These are phyloP conservation scores for Lumnitzera racemosa DNA, from an alignment of 345 rosid species.

Conservation along the genomic window DNA sequence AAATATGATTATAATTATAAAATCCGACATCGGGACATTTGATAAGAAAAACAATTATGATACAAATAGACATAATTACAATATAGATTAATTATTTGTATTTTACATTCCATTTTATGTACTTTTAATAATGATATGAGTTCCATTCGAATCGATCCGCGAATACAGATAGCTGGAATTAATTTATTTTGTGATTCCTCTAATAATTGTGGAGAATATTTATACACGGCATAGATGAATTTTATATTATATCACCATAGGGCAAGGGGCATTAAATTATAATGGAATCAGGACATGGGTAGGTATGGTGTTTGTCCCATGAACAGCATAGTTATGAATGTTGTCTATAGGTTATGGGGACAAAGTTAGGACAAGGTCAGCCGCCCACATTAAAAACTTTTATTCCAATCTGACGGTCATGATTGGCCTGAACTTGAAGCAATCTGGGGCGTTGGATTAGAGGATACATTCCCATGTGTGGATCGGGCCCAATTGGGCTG, in stretches of 20 bases:
- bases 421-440: slow-evolving; percentile 1
- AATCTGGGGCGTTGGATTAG: slow-evolving; percentile 19
- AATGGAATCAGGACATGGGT: slow-evolving; percentile 14
- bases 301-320: slow-evolving; percentile 26
- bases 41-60: too few species aligned
- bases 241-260: too few species aligned
- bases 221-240: too few species aligned
- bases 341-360: slow-evolving; percentile 30
- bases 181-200: not conserved
- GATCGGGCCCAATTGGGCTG: slow-evolving; percentile 33
- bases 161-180: too few species aligned
- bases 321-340: slow-evolving; percentile 21
- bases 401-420: slow-evolving; percentile 17
- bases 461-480: slow-evolving; percentile 19
- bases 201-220: not conserved
- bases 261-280: not conserved
- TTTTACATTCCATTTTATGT: too few species aligned
- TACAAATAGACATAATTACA: too few species aligned
- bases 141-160: too few species aligned
- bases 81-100: too few species aligned
- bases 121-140: too few species aligned
- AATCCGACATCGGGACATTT: too few species aligned
- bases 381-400: slow-evolving; percentile 23
- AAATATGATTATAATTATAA: too few species aligned
- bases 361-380: slow-evolving; percentile 35